Base-by-base conservation (phyloP, 345 rosid genomes). In the Ceriops decandra region DNA sequence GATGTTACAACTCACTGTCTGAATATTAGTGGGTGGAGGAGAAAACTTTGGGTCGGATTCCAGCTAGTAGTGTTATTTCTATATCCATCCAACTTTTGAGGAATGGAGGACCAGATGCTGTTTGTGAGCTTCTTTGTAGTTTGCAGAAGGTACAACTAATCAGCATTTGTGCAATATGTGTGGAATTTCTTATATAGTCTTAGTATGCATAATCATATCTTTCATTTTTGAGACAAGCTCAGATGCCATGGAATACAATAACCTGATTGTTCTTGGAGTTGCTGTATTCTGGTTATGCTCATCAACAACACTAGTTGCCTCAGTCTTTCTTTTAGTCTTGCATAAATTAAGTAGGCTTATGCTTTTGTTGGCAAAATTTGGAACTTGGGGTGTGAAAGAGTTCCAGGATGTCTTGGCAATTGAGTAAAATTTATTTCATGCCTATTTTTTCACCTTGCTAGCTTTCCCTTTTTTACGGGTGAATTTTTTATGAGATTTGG, bases 51-150 rank as follows among this genome's bases (percentile, higher is more conserved):
- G 92, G 98, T 27, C 64, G 72, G 56, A 80, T 89, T 77, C 84
- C 87, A 69, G 92, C 95, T 52, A 75, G 79, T 74, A 84, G 76
- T 66, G 92, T 93, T 57, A 66, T 82, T 49, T 93, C 98, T 27
- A 81, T 93, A 73, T 88, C 97, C 35, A 85, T 93, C 76, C 80
- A 88, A 66, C 85, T 91, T 66, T 68, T 93, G 76, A 82, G 98
- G 73, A 86, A 82, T 81, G 98, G 92, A 62, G 98, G 97, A 58
- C 97, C 97, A 59, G 85, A 85, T 79, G 98, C 96, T 26, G 92
- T 93, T 74, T 85, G 95, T 76, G 88, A 88, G 69, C 74, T 62
- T 70, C 91, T 93, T 71, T 91, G 92, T 77, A 82, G 74, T 61
- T 78, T 93, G 75, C 77, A 79, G 73, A 93, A 89, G 97, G 98